A percentile compares a stretch with the other conserved stretches of the same genome.
Conservation (phyloP, 495 filamentous ascomycete species). For the Xylaria nigripes region DNA sequence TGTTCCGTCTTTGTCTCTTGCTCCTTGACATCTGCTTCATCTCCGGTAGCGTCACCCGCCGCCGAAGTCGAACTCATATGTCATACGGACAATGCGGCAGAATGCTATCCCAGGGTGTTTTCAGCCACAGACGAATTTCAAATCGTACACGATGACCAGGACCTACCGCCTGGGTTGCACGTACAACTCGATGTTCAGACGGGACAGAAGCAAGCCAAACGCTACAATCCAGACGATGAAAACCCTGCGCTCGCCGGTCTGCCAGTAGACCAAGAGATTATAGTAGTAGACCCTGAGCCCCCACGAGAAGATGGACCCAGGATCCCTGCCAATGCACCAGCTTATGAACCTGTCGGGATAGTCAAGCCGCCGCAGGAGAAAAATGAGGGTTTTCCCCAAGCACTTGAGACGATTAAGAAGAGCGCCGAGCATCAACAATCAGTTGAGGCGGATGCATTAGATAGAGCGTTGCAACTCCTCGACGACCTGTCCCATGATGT, state of each 20-base stretch:
- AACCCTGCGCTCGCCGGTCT: slow-evolving; percentile 37
- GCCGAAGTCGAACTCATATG: slow-evolving; percentile 51
- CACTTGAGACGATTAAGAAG: slow-evolving; percentile 39
- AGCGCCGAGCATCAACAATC: slow-evolving; percentile 5
- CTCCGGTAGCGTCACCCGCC: slow-evolving; percentile 17
- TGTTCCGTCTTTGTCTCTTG: neutral
- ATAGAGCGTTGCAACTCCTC: slow-evolving; percentile 41
- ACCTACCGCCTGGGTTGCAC: slow-evolving; percentile 54
- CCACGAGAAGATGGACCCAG: slow-evolving; percentile 15
- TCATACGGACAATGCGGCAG: slow-evolving; percentile 46
- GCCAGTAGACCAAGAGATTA: slow-evolving; percentile 38
- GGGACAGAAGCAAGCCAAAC: slow-evolving; percentile 53
- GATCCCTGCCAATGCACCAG: slow-evolving; percentile 34
- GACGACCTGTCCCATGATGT: slow-evolving; percentile 55
- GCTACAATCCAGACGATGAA: slow-evolving; percentile 44
- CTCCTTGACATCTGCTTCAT: neutral
- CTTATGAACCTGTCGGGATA: slow-evolving; percentile 43
- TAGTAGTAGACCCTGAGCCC: slow-evolving; percentile 38
- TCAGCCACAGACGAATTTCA: slow-evolving; percentile 55
- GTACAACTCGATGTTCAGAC: slow-evolving; percentile 55
- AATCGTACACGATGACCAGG: slow-evolving; percentile 52
- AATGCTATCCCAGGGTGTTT: slow-evolving; percentile 59
- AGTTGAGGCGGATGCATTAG: slow-evolving; percentile 15
- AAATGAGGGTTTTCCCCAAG: slow-evolving; percentile 33
- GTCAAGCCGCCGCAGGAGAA: slow-evolving; percentile 38